A percentile compares a stretch with the other conserved stretches of the same genome.
Conservation (phyloP, 208 protist genomes). For the Blechomonas ayalai region DNA sequence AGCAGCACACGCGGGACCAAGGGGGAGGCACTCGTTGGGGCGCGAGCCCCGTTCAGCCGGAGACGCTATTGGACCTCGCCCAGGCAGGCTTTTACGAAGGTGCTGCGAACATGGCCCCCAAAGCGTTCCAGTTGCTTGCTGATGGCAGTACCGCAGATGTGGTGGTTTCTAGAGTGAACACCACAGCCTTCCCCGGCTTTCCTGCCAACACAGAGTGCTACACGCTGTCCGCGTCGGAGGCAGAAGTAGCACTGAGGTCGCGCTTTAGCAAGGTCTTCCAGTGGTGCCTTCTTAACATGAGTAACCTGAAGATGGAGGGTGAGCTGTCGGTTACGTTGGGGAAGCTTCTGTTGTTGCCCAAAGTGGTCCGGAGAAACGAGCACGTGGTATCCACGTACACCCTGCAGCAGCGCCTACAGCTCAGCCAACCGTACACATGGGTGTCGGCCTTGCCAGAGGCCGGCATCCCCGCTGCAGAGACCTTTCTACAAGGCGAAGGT, state of each 20-base stretch:
- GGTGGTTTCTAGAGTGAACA: slow-evolving; percentile 82
- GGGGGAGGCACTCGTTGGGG: slow-evolving; percentile 55
- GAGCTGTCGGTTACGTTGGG: slow-evolving; percentile 74
- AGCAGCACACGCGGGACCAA: slow-evolving; percentile 1
- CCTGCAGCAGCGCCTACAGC: slow-evolving; percentile 85
- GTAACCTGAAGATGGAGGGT: slow-evolving; percentile 87
- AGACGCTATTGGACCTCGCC: slow-evolving; percentile 77
- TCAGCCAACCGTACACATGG: slow-evolving; percentile 78
- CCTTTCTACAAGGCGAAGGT: slow-evolving; percentile 43
- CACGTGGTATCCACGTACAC: slow-evolving; percentile 77
- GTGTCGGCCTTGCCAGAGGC: slow-evolving; percentile 55
- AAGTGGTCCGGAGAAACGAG: slow-evolving; percentile 14
- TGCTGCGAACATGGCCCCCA: slow-evolving; percentile 69
- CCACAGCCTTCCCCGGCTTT: slow-evolving; percentile 81
- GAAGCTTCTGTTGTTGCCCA: slow-evolving; percentile 64
- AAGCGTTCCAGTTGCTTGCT: slow-evolving; percentile 85
- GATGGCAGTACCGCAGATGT: slow-evolving; percentile 65
- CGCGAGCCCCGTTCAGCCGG: slow-evolving; percentile 34
- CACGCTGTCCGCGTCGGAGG: slow-evolving; percentile 62
- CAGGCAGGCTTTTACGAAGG: slow-evolving; percentile 87
- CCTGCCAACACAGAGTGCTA: slow-evolving; percentile 88
- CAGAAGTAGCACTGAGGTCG: slow-evolving; percentile 47
- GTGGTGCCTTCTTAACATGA: slow-evolving; percentile 90
- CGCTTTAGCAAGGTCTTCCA: slow-evolving; percentile 88
- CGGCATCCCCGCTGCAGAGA: slow-evolving; percentile 28